A percentile compares a stretch with the other conserved stretches of the same genome.
phyloP scores from a whole-genome alignment of 805 yeast genomes.

The Yarrowia yakushimensis region DNA sequence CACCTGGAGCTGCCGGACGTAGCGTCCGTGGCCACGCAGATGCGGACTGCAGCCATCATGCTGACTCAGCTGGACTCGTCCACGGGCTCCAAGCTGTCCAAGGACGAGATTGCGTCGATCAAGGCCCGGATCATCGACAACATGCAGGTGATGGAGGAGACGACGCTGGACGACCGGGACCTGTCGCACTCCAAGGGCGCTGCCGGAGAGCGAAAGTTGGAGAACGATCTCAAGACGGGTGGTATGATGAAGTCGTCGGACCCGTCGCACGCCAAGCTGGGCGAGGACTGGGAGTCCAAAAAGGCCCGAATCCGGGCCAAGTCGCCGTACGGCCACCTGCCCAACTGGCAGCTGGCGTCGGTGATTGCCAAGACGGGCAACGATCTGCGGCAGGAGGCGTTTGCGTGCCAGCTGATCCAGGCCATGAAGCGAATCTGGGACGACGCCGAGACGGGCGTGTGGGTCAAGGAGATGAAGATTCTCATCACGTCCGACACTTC shows the following conservation, averaged over 20 bases:
- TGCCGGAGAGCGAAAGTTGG: constrained; percentile 88
- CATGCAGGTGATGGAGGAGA: constrained; percentile 73
- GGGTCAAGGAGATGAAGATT: constrained; percentile 94
- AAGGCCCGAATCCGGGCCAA: constrained; percentile 73
- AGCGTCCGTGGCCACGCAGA: constrained; percentile 75
- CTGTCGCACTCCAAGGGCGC: constrained; percentile 50
- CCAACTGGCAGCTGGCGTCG: constrained; percentile 92
- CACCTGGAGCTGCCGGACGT: constrained; percentile 34
- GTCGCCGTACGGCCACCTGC: constrained; percentile 78
- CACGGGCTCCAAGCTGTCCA: constrained; percentile 40
- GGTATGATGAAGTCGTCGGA: constrained; percentile 44
- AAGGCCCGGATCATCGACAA: constrained; percentile 64
- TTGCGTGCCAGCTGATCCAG: constrained; percentile 90
- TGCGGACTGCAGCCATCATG: constrained; percentile 96
- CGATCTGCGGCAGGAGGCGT: constrained; percentile 94
- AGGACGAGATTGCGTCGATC: constrained; percentile 62
- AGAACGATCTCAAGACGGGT: constrained; percentile 85
- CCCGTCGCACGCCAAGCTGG: constrained; percentile 57
- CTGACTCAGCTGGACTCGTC: constrained; percentile 77
- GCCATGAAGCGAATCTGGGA: constrained; percentile 86
- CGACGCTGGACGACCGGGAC: constrained; percentile 47
- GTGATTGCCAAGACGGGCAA: constrained; percentile 96
- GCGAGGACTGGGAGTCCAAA: constrained; percentile 90
- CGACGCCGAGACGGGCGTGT: constrained; percentile 60
- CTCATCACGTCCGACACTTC: constrained; percentile 85